phyloP scores from a whole-genome alignment of 78 protist genomes.

The Creolimax fragrantissima region DNA sequence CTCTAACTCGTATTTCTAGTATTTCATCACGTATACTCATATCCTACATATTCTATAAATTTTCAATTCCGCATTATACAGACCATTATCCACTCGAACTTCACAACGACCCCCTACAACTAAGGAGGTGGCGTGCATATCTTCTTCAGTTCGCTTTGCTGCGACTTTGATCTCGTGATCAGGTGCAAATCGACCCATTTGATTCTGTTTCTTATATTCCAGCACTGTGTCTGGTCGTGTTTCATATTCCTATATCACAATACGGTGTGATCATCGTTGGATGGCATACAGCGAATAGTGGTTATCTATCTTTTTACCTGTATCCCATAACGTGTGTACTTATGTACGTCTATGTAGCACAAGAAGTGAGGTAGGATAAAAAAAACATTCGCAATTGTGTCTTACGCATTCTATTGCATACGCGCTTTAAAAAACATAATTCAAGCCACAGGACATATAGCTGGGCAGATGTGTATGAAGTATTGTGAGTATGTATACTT shows the following conservation, averaged over 20 bases:
- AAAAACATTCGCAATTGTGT: neutral
- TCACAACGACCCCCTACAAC: neutral
- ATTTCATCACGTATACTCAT: too few species aligned
- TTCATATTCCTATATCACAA: neutral
- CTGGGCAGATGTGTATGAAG: neutral
- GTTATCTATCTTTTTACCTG: neutral
- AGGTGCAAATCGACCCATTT: neutral
- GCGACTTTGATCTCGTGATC: neutral
- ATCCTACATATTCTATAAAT: too few species aligned
- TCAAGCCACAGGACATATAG: neutral
- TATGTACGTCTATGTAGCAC: neutral
- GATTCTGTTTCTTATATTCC: neutral
- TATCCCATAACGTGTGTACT: neutral
- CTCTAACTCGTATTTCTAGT: too few species aligned
- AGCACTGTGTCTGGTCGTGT: neutral
- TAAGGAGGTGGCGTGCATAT: neutral
- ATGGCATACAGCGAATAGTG: neutral
- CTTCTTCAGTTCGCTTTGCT: neutral
- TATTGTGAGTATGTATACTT: neutral
- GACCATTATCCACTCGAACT: neutral
- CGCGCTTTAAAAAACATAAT: neutral
- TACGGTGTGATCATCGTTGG: neutral
- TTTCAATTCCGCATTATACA: too few species aligned
- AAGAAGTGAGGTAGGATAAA: neutral
- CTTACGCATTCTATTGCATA: neutral